Percentiles rank a stretch among this genome's conserved stretches.
These are phyloP conservation scores for Balakata baccata DNA, from an alignment of 345 rosid genomes.

Conservation along the genomic window DNA sequence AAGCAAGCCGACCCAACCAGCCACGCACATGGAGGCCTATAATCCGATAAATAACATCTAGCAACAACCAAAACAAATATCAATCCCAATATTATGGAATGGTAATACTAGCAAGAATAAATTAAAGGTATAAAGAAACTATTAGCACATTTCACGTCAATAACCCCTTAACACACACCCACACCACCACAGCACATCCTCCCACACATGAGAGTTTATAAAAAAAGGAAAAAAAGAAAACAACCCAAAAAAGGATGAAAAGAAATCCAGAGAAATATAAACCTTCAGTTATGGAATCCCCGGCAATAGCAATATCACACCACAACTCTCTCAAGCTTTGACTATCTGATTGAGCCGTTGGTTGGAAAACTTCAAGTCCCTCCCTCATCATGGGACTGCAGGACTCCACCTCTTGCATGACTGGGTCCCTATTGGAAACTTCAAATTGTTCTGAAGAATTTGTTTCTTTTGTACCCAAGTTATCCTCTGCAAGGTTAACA, in stretches of 20 bases:
- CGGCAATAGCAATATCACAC: constrained; percentile 4
- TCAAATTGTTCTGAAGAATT: not conserved
- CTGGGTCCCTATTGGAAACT: not conserved
- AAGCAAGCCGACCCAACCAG: constrained; percentile 31
- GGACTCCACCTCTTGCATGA: not conserved
- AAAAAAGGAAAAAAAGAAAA: too few species aligned
- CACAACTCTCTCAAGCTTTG: not conserved
- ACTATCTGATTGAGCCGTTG: not conserved
- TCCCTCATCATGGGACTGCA: not conserved
- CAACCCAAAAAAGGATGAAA: too few species aligned
- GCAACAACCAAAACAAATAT: not conserved
- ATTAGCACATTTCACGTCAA: too few species aligned
- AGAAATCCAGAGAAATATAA: not conserved
- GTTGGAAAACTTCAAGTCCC: not conserved
- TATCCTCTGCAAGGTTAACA: not conserved
- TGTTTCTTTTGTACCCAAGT: not conserved
- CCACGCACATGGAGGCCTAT: constrained; percentile 5
- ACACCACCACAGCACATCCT: too few species aligned
- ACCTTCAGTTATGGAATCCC: constrained; percentile 11
- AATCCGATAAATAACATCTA: constrained; percentile 5
- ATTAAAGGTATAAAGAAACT: not conserved
- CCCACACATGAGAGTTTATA: too few species aligned
- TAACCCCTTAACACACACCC: too few species aligned
- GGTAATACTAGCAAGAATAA: not conserved
- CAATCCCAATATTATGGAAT: too few species aligned